Evolutionary conservation across 2,329 filamentous ascomycete species (phyloP).

Genomic region (Talaromyces islandicus): DNA sequence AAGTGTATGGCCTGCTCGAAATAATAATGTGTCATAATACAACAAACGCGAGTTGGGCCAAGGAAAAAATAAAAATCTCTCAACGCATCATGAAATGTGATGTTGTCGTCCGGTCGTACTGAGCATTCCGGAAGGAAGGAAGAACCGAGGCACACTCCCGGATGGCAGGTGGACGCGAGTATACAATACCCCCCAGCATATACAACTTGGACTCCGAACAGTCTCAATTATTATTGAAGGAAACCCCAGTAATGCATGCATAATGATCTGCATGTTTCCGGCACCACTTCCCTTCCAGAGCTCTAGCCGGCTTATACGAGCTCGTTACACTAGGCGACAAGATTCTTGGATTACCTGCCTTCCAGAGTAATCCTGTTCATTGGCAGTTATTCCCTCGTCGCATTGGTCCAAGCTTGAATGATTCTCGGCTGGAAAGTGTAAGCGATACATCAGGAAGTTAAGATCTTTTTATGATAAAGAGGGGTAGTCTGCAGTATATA

Average conservation of each 20-base stretch:
- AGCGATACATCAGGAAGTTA: not conserved
- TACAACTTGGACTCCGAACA: not conserved
- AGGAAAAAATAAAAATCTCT: not conserved
- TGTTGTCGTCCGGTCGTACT: not conserved
- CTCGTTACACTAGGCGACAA: not conserved
- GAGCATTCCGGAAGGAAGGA: constrained; percentile 2
- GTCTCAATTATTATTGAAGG: not conserved
- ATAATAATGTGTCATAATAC: too few species aligned
- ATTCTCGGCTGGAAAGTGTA: not conserved
- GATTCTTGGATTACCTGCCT: not conserved
- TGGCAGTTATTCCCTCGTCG: not conserved
- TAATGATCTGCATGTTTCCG: not conserved
- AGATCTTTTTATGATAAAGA: not conserved
- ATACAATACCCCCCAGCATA: not conserved
- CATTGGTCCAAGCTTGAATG: not conserved
- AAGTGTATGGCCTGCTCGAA: not conserved
- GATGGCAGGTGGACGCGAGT: constrained; percentile 7
- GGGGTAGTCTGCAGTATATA: not conserved
- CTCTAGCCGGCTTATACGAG: not conserved
- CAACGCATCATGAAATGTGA: not conserved
- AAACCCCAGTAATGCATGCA: not conserved
- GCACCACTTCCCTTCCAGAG: not conserved
- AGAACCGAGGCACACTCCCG: not conserved
- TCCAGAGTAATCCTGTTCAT: not conserved
- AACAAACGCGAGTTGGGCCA: not conserved